These are phyloP conservation scores for Centella asiatica DNA, from an alignment of 129 eudicot genomes.

Conservation along the genomic window DNA sequence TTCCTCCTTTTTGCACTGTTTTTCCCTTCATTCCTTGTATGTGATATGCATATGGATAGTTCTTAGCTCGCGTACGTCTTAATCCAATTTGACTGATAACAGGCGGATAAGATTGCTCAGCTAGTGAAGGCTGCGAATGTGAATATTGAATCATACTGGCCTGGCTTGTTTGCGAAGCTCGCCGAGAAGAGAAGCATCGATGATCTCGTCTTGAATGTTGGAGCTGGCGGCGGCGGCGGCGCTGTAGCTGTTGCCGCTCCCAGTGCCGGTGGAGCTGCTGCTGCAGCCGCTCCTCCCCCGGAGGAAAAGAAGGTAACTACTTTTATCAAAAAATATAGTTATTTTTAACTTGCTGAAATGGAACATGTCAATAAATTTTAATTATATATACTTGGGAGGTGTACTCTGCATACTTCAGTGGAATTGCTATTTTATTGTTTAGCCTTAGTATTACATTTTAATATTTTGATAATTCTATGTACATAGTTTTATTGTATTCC, in stretches of 20 bases:
- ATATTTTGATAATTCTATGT: too few species aligned
- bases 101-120: constrained; percentile 10
- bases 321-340: background rate
- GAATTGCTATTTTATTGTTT: too few species aligned
- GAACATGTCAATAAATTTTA: too few species aligned
- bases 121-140: constrained; percentile 7
- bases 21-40: background rate
- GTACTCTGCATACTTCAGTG: too few species aligned
- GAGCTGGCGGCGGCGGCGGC: constrained; percentile 5
- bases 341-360: background rate
- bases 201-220: constrained; percentile 4
- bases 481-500: too few species aligned
- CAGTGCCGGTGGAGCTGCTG: background rate
- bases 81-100: background rate
- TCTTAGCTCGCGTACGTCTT: background rate
- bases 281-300: constrained; percentile 6
- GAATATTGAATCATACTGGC: constrained; percentile 6
- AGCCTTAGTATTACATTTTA: too few species aligned
- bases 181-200: constrained; percentile 12
- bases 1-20: background rate
- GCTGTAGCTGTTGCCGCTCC: constrained; percentile 8
- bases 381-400: too few species aligned
- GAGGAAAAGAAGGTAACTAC: constrained; percentile 4
- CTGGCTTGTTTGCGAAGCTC: constrained; percentile 11
- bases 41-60: background rate